Evolutionary conservation across 2,329 filamentous ascomycete genomes (phyloP).

Genomic region (Pseudonectria foliicola): DNA sequence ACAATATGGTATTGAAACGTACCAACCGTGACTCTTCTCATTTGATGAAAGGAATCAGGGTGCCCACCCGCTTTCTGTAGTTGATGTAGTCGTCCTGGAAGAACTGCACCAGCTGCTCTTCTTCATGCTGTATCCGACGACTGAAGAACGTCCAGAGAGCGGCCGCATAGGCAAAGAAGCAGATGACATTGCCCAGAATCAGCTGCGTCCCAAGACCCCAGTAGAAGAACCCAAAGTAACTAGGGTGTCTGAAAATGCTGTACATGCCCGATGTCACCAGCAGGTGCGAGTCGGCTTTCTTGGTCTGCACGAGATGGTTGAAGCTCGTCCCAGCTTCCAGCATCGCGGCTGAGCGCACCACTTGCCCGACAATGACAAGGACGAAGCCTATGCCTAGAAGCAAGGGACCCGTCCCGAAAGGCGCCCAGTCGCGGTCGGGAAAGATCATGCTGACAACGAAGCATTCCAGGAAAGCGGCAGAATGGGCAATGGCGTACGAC

Average conservation of each 20-base stretch:
- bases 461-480: constrained; percentile 66
- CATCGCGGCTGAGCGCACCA: constrained; percentile 77
- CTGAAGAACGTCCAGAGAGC: constrained; percentile 86
- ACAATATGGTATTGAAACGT: constrained; percentile 2
- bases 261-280: constrained; percentile 86
- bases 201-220: constrained; percentile 95
- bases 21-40: constrained; percentile 7
- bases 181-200: constrained; percentile 76
- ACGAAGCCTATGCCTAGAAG: constrained; percentile 51
- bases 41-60: constrained; percentile 66
- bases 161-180: constrained; percentile 63
- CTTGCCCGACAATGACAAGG: constrained; percentile 64
- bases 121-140: constrained; percentile 67
- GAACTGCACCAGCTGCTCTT: constrained; percentile 68
- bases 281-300: constrained; percentile 59
- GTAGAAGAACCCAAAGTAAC: constrained; percentile 98
- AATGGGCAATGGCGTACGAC: constrained; percentile 77
- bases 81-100: constrained; percentile 75
- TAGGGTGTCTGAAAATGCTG: constrained; percentile 68
- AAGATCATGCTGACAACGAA: constrained; percentile 52
- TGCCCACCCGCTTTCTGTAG: constrained; percentile 64
- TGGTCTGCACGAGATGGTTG: constrained; percentile 77
- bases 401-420: constrained; percentile 34
- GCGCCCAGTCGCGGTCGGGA: constrained; percentile 40
- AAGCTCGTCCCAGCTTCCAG: constrained; percentile 82